Conservation (phyloP, 768 basidiomycete species). For the Hypholoma sublateritium region DNA sequence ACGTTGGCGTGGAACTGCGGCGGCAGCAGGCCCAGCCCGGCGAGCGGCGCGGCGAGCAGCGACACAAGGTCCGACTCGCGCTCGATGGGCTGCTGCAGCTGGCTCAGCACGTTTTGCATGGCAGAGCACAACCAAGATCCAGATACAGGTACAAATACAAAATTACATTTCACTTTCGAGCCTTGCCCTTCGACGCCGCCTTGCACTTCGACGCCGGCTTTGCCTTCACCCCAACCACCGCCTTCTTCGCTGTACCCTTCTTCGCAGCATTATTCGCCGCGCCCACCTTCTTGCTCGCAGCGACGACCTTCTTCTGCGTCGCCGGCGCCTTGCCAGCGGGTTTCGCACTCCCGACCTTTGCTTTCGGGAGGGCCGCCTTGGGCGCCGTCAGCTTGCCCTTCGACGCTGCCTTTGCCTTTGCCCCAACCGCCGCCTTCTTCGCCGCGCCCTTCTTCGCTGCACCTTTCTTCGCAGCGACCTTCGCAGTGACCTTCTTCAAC, state of each 20-base stretch:
- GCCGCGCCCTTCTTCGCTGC: slow-evolving; percentile 60
- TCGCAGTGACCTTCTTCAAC: too few relatives aligned
- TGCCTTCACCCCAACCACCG: slow-evolving; percentile 26
- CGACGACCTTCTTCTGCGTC: too few relatives aligned
- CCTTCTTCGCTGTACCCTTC: slow-evolving; percentile 21
- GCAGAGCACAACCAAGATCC: not conserved
- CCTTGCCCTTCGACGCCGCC: slow-evolving; percentile 22
- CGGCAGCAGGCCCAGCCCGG: slow-evolving; percentile 56
- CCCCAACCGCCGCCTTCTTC: slow-evolving; percentile 36
- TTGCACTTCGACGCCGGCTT: slow-evolving; percentile 33
- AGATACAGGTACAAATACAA: slow-evolving; percentile 1
- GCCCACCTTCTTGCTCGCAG: slow-evolving; percentile 59
- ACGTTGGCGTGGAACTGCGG: slow-evolving; percentile 51
- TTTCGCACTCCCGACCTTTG: too few relatives aligned
- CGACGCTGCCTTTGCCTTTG: slow-evolving; percentile 25
- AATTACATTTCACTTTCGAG: slow-evolving; percentile 12
- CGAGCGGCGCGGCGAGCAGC: slow-evolving; percentile 62
- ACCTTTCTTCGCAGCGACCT: slow-evolving; percentile 37
- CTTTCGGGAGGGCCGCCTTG: too few relatives aligned
- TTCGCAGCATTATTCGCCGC: slow-evolving; percentile 37
- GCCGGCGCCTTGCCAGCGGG: too few relatives aligned
- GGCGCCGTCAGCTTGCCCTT: slow-evolving; percentile 27
- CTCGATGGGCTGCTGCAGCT: slow-evolving; percentile 32
- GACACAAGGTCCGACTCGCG: slow-evolving; percentile 44
- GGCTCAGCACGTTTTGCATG: not conserved